These are phyloP conservation scores for Globisporangium nagaii DNA, from an alignment of 352 stramenopile species.

Conservation along the genomic window DNA sequence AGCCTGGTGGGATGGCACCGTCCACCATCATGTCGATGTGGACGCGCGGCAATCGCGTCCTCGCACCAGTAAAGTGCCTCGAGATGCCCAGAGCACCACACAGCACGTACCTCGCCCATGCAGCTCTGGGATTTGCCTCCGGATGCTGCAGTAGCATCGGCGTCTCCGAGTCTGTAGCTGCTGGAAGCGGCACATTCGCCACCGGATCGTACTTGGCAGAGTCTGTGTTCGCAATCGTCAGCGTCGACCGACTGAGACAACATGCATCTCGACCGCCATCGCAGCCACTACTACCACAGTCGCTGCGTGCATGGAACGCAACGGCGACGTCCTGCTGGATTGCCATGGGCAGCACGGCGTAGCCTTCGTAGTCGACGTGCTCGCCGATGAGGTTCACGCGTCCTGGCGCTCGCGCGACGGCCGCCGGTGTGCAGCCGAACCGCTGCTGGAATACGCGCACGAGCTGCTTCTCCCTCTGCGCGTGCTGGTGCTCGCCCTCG, in stretches of 20 bases:
- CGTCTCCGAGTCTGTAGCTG: neutral
- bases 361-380: slow-evolving; percentile 87
- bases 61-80: neutral
- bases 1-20: slow-evolving; percentile 57
- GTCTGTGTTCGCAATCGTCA: slow-evolving; percentile 19
- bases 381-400: slow-evolving; percentile 87
- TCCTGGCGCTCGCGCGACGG: slow-evolving; percentile 53
- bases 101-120: slow-evolving; percentile 36
- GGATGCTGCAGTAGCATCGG: neutral
- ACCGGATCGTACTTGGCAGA: neutral
- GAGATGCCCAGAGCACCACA: slow-evolving; percentile 25
- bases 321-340: slow-evolving; percentile 57
- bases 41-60: neutral
- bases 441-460: slow-evolving; percentile 18
- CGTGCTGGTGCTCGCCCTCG: neutral
- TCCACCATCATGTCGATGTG: slow-evolving; percentile 46
- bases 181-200: slow-evolving; percentile 3
- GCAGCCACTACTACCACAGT: neutral
- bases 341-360: slow-evolving; percentile 80
- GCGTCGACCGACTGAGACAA: neutral
- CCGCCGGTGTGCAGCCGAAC: slow-evolving; percentile 23
- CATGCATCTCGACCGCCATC: neutral
- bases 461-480: neutral
- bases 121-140: neutral
- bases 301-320: slow-evolving; percentile 21